Conservation (phyloP, 2,329 filamentous ascomycete genomes). For the Xylaria sp. region DNA sequence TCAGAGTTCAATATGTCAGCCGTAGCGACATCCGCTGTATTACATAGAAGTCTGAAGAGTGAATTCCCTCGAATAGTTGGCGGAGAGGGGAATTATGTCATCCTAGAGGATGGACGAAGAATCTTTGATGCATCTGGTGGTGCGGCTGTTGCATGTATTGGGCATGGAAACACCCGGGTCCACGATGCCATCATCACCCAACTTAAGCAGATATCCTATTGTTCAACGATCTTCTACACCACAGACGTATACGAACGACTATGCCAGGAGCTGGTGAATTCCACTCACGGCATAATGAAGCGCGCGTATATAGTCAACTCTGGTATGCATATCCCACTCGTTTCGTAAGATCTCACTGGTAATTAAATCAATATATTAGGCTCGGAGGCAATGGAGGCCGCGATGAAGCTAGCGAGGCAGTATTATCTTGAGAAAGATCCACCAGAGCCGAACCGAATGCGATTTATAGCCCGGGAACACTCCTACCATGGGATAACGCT, state of each 20-base stretch:
- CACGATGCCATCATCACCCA: constrained; percentile 56
- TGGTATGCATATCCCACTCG: constrained; percentile 43
- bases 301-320: constrained; percentile 53
- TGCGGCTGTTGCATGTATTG: constrained; percentile 60
- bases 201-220: constrained; percentile 56
- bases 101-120: constrained; percentile 54
- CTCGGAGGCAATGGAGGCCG: constrained; percentile 73
- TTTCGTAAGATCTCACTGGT: not conserved
- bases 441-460: constrained; percentile 65
- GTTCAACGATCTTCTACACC: constrained; percentile 52
- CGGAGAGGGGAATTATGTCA: constrained; percentile 54
- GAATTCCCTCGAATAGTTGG: constrained; percentile 50
- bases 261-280: constrained; percentile 47
- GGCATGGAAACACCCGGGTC: constrained; percentile 57
- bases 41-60: constrained; percentile 53
- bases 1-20: constrained; percentile 23
- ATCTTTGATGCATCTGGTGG: constrained; percentile 60
- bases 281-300: constrained; percentile 51
- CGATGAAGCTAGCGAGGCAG: constrained; percentile 70
- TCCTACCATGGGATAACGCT: constrained; percentile 81
- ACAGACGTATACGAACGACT: constrained; percentile 42
- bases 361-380: constrained; percentile 51
- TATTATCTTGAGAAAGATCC: constrained; percentile 66
- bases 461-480: constrained; percentile 74
- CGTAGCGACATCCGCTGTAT: constrained; percentile 50